phyloP scores from a whole-genome alignment of 208 protist genomes.

The Leishmania lainsoni region DNA sequence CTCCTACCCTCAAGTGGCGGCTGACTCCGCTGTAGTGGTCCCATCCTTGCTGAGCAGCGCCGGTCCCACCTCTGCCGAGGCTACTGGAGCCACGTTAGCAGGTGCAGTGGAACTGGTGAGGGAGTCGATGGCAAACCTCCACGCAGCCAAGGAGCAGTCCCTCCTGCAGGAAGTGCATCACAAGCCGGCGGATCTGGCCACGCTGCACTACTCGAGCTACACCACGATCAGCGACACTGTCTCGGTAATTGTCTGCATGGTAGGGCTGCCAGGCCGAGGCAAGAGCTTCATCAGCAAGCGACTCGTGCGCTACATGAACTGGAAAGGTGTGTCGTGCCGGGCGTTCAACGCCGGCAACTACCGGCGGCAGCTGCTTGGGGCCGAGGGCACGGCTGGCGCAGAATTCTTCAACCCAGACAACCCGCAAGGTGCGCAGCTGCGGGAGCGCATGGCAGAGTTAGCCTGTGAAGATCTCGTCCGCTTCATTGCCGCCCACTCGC shows the following conservation, averaged over 20 bases:
- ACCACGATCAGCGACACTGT: conserved; percentile 79
- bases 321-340: conserved; percentile 86
- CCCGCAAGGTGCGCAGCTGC: conserved; percentile 60
- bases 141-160: conserved; percentile 20
- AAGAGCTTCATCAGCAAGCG: conserved; percentile 90
- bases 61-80: background rate
- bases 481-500: conserved; percentile 70
- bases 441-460: conserved; percentile 87
- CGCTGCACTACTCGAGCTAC: conserved; percentile 66
- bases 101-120: background rate
- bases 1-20: background rate
- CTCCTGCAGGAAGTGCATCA: conserved; percentile 21
- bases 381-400: conserved; percentile 60
- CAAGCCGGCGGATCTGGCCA: conserved; percentile 14
- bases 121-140: background rate
- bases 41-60: background rate
- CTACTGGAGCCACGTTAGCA: background rate
- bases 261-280: conserved; percentile 85
- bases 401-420: conserved; percentile 88
- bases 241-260: conserved; percentile 89
- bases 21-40: background rate
- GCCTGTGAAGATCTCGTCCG: conserved; percentile 80
- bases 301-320: conserved; percentile 90
- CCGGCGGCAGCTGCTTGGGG: conserved; percentile 79
- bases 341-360: conserved; percentile 93